phyloP scores from a whole-genome alignment of 768 basidiomycete species.

The Suillus subalutaceus region DNA sequence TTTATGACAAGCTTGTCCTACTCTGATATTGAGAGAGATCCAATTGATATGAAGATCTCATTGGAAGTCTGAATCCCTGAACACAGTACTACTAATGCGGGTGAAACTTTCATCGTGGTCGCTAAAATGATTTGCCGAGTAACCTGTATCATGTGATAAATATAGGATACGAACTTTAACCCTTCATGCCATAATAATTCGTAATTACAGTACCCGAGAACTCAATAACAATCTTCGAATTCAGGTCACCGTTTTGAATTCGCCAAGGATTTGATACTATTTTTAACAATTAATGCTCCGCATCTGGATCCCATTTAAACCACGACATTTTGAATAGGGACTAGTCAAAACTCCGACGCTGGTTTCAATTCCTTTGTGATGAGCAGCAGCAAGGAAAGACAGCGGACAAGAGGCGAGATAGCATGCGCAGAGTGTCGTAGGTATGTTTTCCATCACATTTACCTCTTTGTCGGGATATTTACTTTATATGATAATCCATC shows the following conservation, averaged over 20 bases:
- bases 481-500: conserved; percentile 2
- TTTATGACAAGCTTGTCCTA: no score
- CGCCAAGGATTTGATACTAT: not conserved
- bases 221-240: not conserved
- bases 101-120: not conserved
- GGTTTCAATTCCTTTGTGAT: conserved; percentile 10
- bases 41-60: no score
- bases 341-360: not conserved
- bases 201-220: not conserved
- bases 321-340: not conserved
- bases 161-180: not conserved
- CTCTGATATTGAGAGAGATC: no score
- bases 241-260: conserved; percentile 1
- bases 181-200: conserved; percentile 3
- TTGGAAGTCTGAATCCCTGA: no score
- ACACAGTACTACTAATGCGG: not conserved
- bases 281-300: not conserved
- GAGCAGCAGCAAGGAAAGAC: conserved; percentile 23
- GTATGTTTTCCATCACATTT: conserved; percentile 15
- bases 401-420: conserved; percentile 30
- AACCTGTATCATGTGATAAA: no score
- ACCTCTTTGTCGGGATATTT: not conserved
- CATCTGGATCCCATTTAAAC: conserved; percentile 10
- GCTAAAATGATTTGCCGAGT: not conserved
- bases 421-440: conserved; percentile 36